Evolutionary conservation across 2,329 filamentous ascomycete genomes (phyloP), one percentile per base, ranked within the genome.

Genomic region (Blumeriella jaapii): DNA sequence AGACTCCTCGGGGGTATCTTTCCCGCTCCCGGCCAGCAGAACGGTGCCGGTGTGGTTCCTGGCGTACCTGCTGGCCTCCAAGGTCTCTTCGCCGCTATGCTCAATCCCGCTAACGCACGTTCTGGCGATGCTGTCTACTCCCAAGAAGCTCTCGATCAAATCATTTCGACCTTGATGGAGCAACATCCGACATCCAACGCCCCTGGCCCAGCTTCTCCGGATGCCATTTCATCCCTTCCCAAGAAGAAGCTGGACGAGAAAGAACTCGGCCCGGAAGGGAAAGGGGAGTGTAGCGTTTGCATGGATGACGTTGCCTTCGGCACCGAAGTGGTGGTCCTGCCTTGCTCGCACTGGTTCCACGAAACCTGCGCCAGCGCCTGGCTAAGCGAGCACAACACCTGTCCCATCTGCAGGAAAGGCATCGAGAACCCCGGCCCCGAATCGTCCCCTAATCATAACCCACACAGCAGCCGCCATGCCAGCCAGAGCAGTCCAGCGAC

Each of bases 331-430:
- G 72, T 82, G 0, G 69, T 78, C 29, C 60, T 98, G 32, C 86
- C 86, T 0, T 98, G 91, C 60, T 80, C 75, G 40, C 91, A 98
- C 54, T 94, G 85, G 84, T 96, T 94, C 56, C 89, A 95, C 53
- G 78, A 78, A 39, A 65, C 72, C 16, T 96, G 89, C 51, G 82
- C 91, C 20, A 69, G 75, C 15, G 67, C 82, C 31, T 96, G 89
- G 89, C 62, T 96, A 33, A 74, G 71, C 50, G 82, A 93, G 58
- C 87, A 95, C 58, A 86, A 95, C 51, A 94, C 87, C 0, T 96
- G 89, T 51, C 89, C 89, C 1, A 79, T 86, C 34, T 89, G 82
- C 53, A 71, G 82, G 24, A 70, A 56, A 43, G 54, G 54, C 6
- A 51, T 57, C 8, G 52, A 48, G 29, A 45, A 39, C n/a, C n/a